These are phyloP conservation scores for Candida cerambycidarum DNA, from an alignment of 805 yeast species.

Conservation along the genomic window DNA sequence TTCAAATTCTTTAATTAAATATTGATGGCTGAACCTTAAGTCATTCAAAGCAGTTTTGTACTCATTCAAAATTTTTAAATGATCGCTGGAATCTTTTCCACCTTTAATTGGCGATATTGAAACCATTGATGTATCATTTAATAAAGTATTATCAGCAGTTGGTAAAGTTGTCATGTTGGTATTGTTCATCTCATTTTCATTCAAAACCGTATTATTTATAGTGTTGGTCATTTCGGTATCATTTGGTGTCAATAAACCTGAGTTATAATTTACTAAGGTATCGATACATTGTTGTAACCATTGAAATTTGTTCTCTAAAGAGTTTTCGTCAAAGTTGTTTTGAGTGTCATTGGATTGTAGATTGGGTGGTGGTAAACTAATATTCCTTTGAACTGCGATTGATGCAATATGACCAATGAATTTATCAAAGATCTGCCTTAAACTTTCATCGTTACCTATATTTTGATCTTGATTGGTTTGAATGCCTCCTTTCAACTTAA, in stretches of 20 bases:
- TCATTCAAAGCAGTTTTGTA: conserved; percentile 64
- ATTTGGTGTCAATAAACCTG: not conserved
- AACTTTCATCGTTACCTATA: not conserved
- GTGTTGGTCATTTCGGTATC: not conserved
- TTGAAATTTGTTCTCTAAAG: conserved; percentile 23
- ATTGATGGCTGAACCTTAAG: conserved; percentile 68
- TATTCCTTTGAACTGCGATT: conserved; percentile 42
- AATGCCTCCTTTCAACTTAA: conserved; percentile 22
- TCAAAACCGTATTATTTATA: conserved; percentile 9
- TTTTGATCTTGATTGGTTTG: conserved; percentile 1
- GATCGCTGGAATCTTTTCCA: conserved; percentile 5
- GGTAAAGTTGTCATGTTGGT: conserved; percentile 12
- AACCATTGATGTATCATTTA: conserved; percentile 28
- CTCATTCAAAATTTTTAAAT: conserved; percentile 18
- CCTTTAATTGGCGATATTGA: conserved; percentile 25
- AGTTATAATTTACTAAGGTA: conserved; percentile 18
- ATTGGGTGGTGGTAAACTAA: conserved; percentile 37
- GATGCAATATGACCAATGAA: conserved; percentile 49
- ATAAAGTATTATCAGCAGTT: conserved; percentile 21
- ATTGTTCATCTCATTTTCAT: conserved; percentile 1
- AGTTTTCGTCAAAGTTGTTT: conserved; percentile 15
- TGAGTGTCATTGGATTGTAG: not conserved
- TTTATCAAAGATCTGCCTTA: conserved; percentile 33
- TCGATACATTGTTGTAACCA: conserved; percentile 46
- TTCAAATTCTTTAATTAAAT: conserved; percentile 65